Conservation (phyloP, 2,329 filamentous ascomycete species). For the Trichoderma afroharzianum region DNA sequence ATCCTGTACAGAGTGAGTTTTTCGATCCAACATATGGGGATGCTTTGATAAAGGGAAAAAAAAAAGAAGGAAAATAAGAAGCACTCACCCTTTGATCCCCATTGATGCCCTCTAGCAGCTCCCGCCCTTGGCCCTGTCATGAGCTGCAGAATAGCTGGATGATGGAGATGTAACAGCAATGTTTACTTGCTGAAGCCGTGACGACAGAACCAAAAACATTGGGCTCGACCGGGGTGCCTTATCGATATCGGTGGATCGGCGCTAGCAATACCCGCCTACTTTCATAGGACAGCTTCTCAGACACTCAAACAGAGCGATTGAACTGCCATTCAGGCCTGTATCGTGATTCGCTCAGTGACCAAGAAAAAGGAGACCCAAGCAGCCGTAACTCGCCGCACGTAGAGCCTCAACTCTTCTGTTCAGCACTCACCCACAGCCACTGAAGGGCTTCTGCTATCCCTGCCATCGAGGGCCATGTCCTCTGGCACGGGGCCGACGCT, state of each 20-base stretch:
- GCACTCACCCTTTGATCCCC: slow-evolving; percentile 62
- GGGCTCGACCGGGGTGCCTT: not conserved
- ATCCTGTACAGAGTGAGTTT: slow-evolving; percentile 54
- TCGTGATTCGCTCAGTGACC: not conserved
- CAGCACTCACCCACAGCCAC: not conserved
- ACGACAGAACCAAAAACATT: slow-evolving; percentile 22
- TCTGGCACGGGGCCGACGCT: slow-evolving; percentile 43
- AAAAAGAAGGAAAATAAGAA: fast-evolving
- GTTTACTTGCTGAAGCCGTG: slow-evolving; percentile 20
- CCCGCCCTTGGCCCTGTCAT: not conserved
- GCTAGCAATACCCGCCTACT: slow-evolving; percentile 14
- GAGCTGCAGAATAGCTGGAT: not conserved
- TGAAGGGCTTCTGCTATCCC: not conserved
- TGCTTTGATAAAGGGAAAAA: fast-evolving
- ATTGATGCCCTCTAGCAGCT: slow-evolving; percentile 36
- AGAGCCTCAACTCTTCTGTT: not conserved
- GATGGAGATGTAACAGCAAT: not conserved
- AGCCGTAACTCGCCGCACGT: not conserved
- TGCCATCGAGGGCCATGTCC: slow-evolving; percentile 36
- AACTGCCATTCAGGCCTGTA: not conserved
- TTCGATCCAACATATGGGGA: not conserved
- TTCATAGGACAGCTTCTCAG: not conserved
- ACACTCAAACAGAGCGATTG: not conserved
- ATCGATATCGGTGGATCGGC: slow-evolving; percentile 28
- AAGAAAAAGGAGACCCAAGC: not conserved